Conservation (phyloP, 257 asterid genomes). For the Lantana camara region DNA sequence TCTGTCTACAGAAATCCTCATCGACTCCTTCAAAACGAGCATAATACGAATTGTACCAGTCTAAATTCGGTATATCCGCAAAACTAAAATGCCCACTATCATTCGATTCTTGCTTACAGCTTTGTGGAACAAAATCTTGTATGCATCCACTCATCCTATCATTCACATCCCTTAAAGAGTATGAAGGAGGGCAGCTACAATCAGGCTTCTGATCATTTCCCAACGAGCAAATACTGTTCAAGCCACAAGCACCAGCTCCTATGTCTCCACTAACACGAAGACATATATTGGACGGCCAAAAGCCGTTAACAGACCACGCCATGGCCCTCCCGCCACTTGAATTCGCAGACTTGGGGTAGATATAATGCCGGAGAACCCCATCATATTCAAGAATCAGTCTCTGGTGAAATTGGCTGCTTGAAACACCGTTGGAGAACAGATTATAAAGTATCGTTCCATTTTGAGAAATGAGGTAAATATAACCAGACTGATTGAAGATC, state of each 20-base stretch:
- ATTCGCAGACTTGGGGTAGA: conserved; percentile 24
- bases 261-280: background rate
- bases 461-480: conserved; percentile 18
- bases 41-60: conserved; percentile 32
- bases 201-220: conserved; percentile 27
- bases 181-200: conserved; percentile 41
- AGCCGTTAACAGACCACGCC: conserved; percentile 32
- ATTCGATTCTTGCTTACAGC: conserved; percentile 23
- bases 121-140: conserved; percentile 17
- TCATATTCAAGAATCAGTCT: conserved; percentile 35
- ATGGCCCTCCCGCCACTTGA: conserved; percentile 1
- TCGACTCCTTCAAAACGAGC: background rate
- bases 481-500: conserved; percentile 38
- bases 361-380: conserved; percentile 37
- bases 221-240: conserved; percentile 39
- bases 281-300: conserved; percentile 44
- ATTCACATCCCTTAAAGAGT: conserved; percentile 32
- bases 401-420: conserved; percentile 11
- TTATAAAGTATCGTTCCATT: background rate
- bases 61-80: conserved; percentile 1
- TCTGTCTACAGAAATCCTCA: conserved; percentile 34
- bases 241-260: conserved; percentile 50
- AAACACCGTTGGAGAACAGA: conserved; percentile 15
- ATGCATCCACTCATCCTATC: conserved; percentile 39
- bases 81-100: conserved; percentile 15